Percentiles rank a stretch among this genome's conserved stretches.
These are phyloP conservation scores for Calonectria hawksworthii DNA, from an alignment of 2,329 filamentous ascomycete genomes.

Conservation along the genomic window DNA sequence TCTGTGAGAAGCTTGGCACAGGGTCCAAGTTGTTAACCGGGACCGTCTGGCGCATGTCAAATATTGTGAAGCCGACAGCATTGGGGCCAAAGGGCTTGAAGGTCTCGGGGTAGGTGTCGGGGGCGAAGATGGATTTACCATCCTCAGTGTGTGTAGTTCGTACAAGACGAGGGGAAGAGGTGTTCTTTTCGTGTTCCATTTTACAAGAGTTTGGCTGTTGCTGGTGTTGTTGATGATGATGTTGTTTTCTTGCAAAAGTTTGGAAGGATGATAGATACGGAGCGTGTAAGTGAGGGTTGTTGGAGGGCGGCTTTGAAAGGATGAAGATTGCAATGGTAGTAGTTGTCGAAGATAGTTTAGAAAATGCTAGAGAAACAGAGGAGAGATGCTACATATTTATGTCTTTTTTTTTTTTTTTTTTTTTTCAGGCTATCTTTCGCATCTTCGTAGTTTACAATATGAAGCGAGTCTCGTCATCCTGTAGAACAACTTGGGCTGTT, in stretches of 20 bases:
- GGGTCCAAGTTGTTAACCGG: slow-evolving; percentile 49
- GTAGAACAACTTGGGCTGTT: background rate
- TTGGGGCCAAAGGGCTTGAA: slow-evolving; percentile 51
- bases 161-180: slow-evolving; percentile 44
- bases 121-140: slow-evolving; percentile 50
- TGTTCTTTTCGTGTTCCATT: background rate
- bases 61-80: slow-evolving; percentile 47
- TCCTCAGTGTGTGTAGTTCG: slow-evolving; percentile 47
- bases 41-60: slow-evolving; percentile 47
- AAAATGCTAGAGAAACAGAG: background rate
- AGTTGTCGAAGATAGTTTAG: background rate
- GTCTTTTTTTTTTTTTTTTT: background rate
- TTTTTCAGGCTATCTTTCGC: background rate
- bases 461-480: slow-evolving; percentile 3
- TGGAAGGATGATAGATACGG: background rate
- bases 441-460: slow-evolving; percentile 23
- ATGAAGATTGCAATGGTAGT: background rate
- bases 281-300: background rate
- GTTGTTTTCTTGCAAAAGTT: background rate
- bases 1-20: slow-evolving; percentile 24
- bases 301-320: background rate
- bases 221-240: background rate
- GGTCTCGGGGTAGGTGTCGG: slow-evolving; percentile 43
- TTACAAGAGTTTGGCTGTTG: background rate
- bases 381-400: slow-evolving; percentile 1